Conservation (phyloP, 345 rosid species). For the Psidium friedrichsthalianum region DNA sequence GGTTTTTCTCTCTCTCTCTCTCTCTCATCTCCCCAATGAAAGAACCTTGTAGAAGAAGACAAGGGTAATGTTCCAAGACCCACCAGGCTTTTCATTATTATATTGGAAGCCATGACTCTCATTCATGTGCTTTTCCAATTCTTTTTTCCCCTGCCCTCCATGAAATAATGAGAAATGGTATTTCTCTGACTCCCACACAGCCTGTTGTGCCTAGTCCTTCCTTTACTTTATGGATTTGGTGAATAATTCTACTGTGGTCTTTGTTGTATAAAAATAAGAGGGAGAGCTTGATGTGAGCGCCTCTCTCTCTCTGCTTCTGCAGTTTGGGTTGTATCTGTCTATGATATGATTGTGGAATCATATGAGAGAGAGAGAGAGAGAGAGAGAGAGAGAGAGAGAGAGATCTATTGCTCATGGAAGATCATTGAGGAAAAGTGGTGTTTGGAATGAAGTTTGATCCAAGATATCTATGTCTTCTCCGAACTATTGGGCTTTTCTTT, state of each 20-base stretch:
- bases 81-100: conserved; percentile 27
- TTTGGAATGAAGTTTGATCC: conserved; percentile 51
- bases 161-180: background rate
- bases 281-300: background rate
- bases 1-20: no score
- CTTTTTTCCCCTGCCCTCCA: background rate
- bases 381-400: background rate
- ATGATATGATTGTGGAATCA: background rate
- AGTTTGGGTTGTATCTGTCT: background rate
- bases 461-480: conserved; percentile 12
- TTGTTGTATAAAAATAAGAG: background rate
- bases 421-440: conserved; percentile 25
- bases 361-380: no score
- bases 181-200: background rate
- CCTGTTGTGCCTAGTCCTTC: background rate
- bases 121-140: conserved; percentile 27
- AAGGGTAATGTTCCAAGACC: conserved; percentile 33
- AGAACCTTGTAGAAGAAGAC: conserved; percentile 31
- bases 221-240: background rate
- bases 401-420: background rate
- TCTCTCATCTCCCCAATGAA: background rate
- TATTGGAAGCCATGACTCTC: conserved; percentile 4
- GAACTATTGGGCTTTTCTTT: background rate
- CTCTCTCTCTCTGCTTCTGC: background rate
- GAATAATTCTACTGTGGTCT: background rate